Evolutionary conservation across 345 rosid genomes (phyloP), one percentile per base, ranked within the genome.

Genomic region (Euclidium syriacum): DNA sequence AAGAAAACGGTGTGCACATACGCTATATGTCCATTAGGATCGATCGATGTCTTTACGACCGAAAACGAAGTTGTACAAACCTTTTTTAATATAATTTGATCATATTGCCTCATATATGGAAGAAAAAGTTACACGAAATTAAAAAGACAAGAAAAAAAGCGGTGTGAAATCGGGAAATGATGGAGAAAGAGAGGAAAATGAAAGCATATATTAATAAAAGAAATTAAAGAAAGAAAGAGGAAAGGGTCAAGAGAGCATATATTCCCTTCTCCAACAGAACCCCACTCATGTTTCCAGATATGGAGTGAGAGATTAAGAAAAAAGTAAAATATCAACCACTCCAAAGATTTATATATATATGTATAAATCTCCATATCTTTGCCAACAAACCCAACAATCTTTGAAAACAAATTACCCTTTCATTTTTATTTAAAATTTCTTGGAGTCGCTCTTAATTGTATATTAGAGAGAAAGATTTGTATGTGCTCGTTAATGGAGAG

Each of bases 231-330:
- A 52, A 61, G 65, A 57, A 77, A 75, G 80, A 69, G 74, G 80
- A 75, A 72, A 78, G 71, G 70, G 80, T 47, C 76, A 78, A 79
- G 81, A 64, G 76, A 86, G 91, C 87, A 83, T 83, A 85, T 87
- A 87, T 87, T 87, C 95, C 77, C 81, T 69, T 63, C 66, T 77
- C 75, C 77, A 78, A 74, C 79, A 62, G 70, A 73, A 69, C 88
- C 88, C 88, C 88, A 83, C 91, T 64, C 55, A 73, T 83, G 87
- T 78, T 83, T 82, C 84, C 83, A 62, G 84, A 79, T 84, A 82
- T 79, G 85, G 95, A 75, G 86, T 84, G 86, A 78, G 73, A 81
- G 67, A 52, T 72, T 69, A 78, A 81, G 64, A 16, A 58, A 11
- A 29, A 51, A 25, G 16, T 22, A 62, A 22, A 78, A 43, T 56